A percentile compares a stretch with the other conserved stretches of the same genome.
phyloP scores from a whole-genome alignment of 192 early-diverging fungal species.

The Coemansia biformis region DNA sequence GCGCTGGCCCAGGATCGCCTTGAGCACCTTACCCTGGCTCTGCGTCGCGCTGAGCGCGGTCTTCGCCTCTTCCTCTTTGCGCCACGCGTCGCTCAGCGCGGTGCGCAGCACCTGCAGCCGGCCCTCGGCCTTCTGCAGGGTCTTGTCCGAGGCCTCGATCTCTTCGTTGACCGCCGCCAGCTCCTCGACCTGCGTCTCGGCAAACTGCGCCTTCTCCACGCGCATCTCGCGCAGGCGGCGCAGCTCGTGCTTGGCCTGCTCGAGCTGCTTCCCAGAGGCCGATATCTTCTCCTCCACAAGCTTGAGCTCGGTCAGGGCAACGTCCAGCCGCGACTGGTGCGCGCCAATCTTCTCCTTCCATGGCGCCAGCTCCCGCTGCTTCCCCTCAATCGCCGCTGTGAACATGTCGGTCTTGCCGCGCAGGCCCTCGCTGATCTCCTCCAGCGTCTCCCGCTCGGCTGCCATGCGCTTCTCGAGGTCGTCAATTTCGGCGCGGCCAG shows the following conservation, averaged over 20 bases:
- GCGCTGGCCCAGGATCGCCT: conserved; percentile 62
- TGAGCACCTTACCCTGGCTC: conserved; percentile 63
- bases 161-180: conserved; percentile 47
- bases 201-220: conserved; percentile 42
- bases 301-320: conserved; percentile 74
- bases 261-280: conserved; percentile 51
- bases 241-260: conserved; percentile 57
- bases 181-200: conserved; percentile 37
- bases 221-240: conserved; percentile 42
- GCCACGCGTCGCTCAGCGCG: conserved; percentile 44
- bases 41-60: conserved; percentile 57
- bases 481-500: conserved; percentile 55
- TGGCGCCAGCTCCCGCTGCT: conserved; percentile 80
- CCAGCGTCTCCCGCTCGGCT: conserved; percentile 64
- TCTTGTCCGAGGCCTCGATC: conserved; percentile 52
- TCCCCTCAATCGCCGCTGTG: conserved; percentile 72
- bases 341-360: conserved; percentile 79
- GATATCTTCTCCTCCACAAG: conserved; percentile 64
- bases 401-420: conserved; percentile 85
- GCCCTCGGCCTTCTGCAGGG: conserved; percentile 31
- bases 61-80: conserved; percentile 68
- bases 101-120: conserved; percentile 41
- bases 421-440: conserved; percentile 72
- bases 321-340: conserved; percentile 67
- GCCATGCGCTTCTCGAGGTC: conserved; percentile 60